These are phyloP conservation scores for Backusella parvicylindrica DNA, from an alignment of 192 early-diverging fungal genomes.

Conservation along the genomic window DNA sequence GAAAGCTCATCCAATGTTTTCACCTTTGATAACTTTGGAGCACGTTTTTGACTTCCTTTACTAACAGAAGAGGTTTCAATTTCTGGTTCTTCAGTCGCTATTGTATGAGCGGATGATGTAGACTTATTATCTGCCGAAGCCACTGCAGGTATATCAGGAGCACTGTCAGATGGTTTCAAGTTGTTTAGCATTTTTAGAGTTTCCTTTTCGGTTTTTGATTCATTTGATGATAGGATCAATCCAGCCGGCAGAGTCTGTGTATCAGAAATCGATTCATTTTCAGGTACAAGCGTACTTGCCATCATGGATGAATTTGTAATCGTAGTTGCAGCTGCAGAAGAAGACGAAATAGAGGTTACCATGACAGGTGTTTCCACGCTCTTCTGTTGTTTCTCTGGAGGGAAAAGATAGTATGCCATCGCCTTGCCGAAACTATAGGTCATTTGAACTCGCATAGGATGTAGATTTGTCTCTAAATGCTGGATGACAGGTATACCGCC, in stretches of 20 bases:
- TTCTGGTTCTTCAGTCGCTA: neutral
- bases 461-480: slow-evolving; percentile 85
- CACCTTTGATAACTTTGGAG: slow-evolving; percentile 26
- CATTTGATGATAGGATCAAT: neutral
- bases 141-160: neutral
- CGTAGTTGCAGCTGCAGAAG: neutral
- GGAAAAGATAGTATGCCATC: slow-evolving; percentile 81
- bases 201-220: neutral
- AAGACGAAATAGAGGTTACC: neutral
- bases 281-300: neutral
- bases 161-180: neutral
- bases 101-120: neutral
- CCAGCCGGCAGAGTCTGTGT: neutral
- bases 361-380: neutral
- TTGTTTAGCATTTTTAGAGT: neutral
- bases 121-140: neutral
- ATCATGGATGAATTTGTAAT: neutral
- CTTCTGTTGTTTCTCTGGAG: slow-evolving; percentile 43
- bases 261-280: neutral
- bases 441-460: slow-evolving; percentile 77
- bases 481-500: slow-evolving; percentile 90
- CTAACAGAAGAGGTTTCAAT: neutral
- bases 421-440: slow-evolving; percentile 84
- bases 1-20: slow-evolving; percentile 51
- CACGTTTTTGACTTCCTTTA: neutral